A percentile compares a stretch with the other conserved stretches of the same genome.
These are phyloP conservation scores for Neonectria faginata DNA, from an alignment of 2,329 filamentous ascomycete species.

Conservation along the genomic window DNA sequence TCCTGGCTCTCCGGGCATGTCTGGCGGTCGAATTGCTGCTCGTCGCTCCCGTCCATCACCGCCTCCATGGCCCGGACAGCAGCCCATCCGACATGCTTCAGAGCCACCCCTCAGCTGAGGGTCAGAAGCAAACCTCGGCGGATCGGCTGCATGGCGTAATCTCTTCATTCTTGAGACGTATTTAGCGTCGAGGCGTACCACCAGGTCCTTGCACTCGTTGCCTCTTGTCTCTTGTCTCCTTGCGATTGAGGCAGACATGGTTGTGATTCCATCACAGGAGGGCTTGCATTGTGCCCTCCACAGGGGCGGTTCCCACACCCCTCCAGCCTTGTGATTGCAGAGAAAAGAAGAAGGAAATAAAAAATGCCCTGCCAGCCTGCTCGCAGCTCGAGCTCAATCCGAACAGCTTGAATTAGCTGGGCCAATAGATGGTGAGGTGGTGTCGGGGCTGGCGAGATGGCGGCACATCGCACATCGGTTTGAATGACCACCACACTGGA, in stretches of 20 bases:
- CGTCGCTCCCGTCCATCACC: conserved; percentile 13
- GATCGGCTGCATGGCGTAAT: conserved; percentile 45
- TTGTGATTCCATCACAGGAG: conserved; percentile 18
- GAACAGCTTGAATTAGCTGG: conserved; percentile 18
- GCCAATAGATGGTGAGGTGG: conserved; percentile 17
- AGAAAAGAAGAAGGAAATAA: conserved; percentile 6
- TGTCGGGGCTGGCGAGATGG: conserved; percentile 30
- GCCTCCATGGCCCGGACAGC: conserved; percentile 18
- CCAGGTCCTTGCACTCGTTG: conserved; percentile 24
- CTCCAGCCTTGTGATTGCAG: conserved; percentile 15
- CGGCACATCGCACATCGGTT: conserved; percentile 3
- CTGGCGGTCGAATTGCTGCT: conserved; percentile 39
- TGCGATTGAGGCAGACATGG: conserved; percentile 29
- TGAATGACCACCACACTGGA: conserved; percentile 13
- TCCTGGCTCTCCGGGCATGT: conserved; percentile 34
- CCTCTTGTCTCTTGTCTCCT: conserved; percentile 40
- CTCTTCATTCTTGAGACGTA: conserved; percentile 43
- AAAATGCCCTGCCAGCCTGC: neutral
- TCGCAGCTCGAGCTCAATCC: conserved; percentile 16
- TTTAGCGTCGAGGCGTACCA: conserved; percentile 31
- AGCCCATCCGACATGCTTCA: conserved; percentile 32
- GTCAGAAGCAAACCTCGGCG: conserved; percentile 43
- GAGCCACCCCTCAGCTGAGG: conserved; percentile 42
- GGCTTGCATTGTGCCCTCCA: conserved; percentile 3
- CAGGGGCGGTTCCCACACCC: neutral